phyloP scores from a whole-genome alignment of 1,284 basidiomycete species.

The Pseudozyma sp. region DNA sequence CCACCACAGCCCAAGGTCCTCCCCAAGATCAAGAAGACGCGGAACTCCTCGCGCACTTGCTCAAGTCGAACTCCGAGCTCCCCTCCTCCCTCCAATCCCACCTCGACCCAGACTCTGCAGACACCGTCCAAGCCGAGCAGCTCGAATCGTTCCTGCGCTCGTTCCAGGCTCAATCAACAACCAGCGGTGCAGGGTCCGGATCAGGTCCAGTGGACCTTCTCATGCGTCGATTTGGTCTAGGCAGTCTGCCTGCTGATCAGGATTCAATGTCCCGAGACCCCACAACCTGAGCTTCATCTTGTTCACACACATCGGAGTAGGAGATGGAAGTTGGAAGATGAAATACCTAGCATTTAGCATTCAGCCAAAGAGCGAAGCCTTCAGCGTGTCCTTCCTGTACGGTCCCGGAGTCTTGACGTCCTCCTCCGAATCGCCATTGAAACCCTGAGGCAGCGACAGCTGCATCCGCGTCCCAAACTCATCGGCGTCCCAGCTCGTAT shows the following conservation, averaged over 20 bases:
- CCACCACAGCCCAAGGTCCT: background rate
- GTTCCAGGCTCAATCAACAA: conserved; percentile 29
- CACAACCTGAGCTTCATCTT: too few species aligned
- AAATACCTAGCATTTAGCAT: background rate
- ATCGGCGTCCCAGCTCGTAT: background rate
- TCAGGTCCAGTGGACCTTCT: conserved; percentile 34
- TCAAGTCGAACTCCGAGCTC: conserved; percentile 24
- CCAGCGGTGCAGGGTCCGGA: conserved; percentile 9
- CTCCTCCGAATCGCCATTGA: conserved; percentile 6
- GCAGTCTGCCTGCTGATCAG: conserved; percentile 33
- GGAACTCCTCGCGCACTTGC: conserved; percentile 34
- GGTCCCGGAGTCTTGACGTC: conserved; percentile 36
- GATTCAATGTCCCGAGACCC: background rate
- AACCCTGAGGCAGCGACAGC: background rate
- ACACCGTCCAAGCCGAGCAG: conserved; percentile 10
- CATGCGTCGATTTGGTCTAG: conserved; percentile 42
- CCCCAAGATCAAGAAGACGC: conserved; percentile 11
- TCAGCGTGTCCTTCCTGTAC: conserved; percentile 28
- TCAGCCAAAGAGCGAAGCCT: conserved; percentile 11
- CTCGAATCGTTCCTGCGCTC: conserved; percentile 30
- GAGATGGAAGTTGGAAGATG: too few species aligned
- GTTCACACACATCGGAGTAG: too few species aligned
- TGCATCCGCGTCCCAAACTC: conserved; percentile 22
- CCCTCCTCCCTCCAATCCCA: conserved; percentile 16
- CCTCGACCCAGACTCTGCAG: background rate